Evolutionary conservation across 805 yeast genomes (phyloP).

Genomic region (Clavispora asparagi): DNA sequence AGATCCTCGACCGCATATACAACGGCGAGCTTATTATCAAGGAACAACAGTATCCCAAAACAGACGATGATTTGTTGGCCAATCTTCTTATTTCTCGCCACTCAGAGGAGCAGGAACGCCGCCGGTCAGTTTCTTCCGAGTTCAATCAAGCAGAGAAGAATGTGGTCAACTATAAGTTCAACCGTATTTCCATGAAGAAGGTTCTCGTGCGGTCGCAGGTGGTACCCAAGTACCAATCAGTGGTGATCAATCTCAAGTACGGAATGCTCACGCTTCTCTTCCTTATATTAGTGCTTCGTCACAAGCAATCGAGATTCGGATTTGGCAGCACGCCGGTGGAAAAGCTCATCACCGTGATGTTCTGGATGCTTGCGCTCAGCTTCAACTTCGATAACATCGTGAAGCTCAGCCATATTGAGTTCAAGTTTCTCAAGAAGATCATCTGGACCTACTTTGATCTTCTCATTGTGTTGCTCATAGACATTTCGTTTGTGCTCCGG

Average conservation of each 20-base stretch:
- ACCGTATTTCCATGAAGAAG: slow-evolving; percentile 26
- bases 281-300: slow-evolving; percentile 24
- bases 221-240: slow-evolving; percentile 39
- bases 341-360: slow-evolving; percentile 26
- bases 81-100: neutral
- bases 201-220: slow-evolving; percentile 25
- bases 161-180: slow-evolving; percentile 27
- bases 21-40: slow-evolving; percentile 44
- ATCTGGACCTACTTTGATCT: slow-evolving; percentile 52
- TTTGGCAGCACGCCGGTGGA: slow-evolving; percentile 2
- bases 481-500: slow-evolving; percentile 25
- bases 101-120: neutral
- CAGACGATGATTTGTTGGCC: slow-evolving; percentile 8
- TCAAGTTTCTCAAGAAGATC: slow-evolving; percentile 40
- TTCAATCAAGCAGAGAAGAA: slow-evolving; percentile 11
- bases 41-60: slow-evolving; percentile 23
- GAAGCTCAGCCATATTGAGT: slow-evolving; percentile 41
- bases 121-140: neutral
- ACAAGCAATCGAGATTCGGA: slow-evolving; percentile 8
- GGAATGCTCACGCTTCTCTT: slow-evolving; percentile 26
- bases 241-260: slow-evolving; percentile 33
- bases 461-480: slow-evolving; percentile 34
- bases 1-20: slow-evolving; percentile 45
- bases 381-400: slow-evolving; percentile 44
- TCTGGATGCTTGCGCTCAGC: slow-evolving; percentile 42